Evolutionary conservation across 768 basidiomycete genomes (phyloP).

Genomic region (Suillus fuscotomentosus): DNA sequence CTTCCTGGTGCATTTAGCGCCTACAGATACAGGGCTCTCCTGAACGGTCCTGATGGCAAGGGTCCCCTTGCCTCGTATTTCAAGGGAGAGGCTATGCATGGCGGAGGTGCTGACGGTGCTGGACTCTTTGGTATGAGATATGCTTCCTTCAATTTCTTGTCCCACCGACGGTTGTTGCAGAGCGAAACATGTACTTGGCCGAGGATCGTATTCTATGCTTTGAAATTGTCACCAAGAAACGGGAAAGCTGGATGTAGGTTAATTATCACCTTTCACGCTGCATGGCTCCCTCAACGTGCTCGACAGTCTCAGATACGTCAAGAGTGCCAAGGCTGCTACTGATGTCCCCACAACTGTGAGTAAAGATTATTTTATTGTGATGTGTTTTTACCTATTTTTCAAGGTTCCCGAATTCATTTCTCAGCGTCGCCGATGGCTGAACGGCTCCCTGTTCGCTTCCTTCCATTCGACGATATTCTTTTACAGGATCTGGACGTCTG

Average conservation of each 20-base stretch:
- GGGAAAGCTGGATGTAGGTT: conserved; percentile 76
- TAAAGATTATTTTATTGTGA: neutral
- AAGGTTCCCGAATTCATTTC: conserved; percentile 92
- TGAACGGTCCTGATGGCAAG: conserved; percentile 83
- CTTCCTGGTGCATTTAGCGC: conserved; percentile 93
- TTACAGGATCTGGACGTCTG: conserved; percentile 85
- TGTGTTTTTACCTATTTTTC: neutral
- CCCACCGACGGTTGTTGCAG: conserved; percentile 23
- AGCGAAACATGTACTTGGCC: conserved; percentile 91
- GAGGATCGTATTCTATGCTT: conserved; percentile 92
- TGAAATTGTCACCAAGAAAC: conserved; percentile 89
- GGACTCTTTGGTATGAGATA: conserved; percentile 56
- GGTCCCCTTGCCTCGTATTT: conserved; percentile 93
- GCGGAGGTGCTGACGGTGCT: conserved; percentile 52
- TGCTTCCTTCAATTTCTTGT: neutral
- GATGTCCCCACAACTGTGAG: conserved; percentile 84
- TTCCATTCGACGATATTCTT: conserved; percentile 91
- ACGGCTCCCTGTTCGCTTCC: conserved; percentile 90
- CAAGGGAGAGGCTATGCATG: conserved; percentile 88
- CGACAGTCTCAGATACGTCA: conserved; percentile 78
- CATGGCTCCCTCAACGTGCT: neutral
- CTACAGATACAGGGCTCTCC: conserved; percentile 84
- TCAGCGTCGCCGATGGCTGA: conserved; percentile 86
- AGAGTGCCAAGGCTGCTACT: conserved; percentile 93
- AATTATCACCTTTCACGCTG: neutral